A percentile compares a stretch with the other conserved stretches of the same genome.
phyloP scores from a whole-genome alignment of 495 filamentous ascomycete genomes.

The Rusavskia elegans region DNA sequence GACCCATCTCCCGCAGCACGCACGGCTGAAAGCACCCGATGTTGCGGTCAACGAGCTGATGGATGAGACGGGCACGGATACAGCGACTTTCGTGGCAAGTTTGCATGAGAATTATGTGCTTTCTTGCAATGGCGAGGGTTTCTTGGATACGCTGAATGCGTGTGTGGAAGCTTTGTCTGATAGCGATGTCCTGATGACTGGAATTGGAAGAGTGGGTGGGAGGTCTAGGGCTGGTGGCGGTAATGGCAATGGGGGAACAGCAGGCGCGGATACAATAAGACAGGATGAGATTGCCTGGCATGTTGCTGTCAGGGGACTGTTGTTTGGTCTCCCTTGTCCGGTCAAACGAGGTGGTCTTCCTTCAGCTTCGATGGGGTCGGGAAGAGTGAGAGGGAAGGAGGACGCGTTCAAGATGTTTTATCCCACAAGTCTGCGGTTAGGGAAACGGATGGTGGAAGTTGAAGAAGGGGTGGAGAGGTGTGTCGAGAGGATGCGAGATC shows the following conservation, averaged over 20 bases:
- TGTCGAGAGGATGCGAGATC: conserved; percentile 15
- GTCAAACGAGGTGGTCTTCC: conserved; percentile 42
- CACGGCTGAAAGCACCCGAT: conserved; percentile 49
- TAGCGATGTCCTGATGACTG: conserved; percentile 58
- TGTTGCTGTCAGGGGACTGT: conserved; percentile 63
- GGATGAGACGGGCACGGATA: conserved; percentile 82
- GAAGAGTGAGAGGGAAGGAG: conserved; percentile 20
- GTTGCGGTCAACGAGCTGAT: conserved; percentile 59
- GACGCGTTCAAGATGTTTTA: conserved; percentile 78
- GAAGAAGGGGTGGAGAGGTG: conserved; percentile 54
- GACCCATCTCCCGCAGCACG: conserved; percentile 41
- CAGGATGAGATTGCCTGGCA: conserved; percentile 92
- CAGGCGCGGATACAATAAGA: conserved; percentile 55
- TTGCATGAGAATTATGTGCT: conserved; percentile 88
- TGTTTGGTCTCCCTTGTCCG: conserved; percentile 70
- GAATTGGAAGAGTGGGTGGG: conserved; percentile 4
- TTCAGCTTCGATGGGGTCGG: conserved; percentile 11
- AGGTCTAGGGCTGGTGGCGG: conserved; percentile 18
- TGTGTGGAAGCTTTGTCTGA: conserved; percentile 81
- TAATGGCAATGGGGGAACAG: conserved; percentile 17
- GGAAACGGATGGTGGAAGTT: conserved; percentile 63
- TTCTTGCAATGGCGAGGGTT: conserved; percentile 53
- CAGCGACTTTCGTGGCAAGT: conserved; percentile 73
- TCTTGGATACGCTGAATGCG: conserved; percentile 48
- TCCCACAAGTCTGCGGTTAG: conserved; percentile 60